phyloP scores from a whole-genome alignment of 2,329 filamentous ascomycete species.

The Cryphonectria radicalis region DNA sequence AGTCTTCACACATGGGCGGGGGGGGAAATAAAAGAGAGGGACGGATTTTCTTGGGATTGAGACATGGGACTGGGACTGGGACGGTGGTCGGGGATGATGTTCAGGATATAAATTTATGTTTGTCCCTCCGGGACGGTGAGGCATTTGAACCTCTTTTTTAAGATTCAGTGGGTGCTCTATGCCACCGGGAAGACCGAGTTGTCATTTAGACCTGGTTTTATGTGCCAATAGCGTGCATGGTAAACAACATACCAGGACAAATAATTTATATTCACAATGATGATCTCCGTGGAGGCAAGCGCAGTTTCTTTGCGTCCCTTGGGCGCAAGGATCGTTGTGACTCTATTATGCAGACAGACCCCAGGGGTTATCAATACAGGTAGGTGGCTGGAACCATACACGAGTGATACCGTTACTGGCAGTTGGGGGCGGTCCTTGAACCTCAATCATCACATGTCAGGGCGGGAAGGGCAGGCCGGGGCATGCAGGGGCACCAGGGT shows the following conservation, averaged over 20 bases:
- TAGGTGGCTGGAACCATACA: background rate
- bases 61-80: background rate
- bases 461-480: background rate
- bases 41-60: background rate
- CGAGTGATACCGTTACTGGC: background rate
- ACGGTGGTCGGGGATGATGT: background rate
- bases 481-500: background rate
- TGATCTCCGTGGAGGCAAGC: background rate
- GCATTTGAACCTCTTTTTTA: background rate
- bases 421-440: background rate
- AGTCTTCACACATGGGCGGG: background rate
- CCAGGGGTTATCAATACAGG: background rate
- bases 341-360: background rate
- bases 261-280: constrained; percentile 5
- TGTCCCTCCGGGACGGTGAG: background rate
- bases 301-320: background rate
- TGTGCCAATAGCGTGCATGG: background rate
- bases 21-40: background rate
- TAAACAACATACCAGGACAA: background rate
- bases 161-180: background rate
- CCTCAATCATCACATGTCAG: constrained; percentile 12
- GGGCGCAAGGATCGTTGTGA: background rate
- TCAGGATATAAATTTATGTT: background rate
- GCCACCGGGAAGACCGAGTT: background rate
- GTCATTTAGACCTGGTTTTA: background rate